Conservation (phyloP, 768 basidiomycete genomes). For the Calvatia gigantea region DNA sequence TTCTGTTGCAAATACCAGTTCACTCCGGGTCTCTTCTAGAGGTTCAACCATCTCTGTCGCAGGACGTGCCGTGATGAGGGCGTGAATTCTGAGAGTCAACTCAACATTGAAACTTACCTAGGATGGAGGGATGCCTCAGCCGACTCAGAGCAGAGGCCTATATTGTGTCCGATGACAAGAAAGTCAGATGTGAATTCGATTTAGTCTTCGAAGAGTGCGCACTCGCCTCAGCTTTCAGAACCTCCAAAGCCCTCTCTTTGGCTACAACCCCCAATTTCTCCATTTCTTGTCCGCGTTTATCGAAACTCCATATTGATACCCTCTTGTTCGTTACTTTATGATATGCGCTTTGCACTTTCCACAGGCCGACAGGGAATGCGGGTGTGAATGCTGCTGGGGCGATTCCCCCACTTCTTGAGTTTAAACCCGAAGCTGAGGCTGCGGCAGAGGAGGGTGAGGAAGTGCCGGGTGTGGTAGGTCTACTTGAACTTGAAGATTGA, state of each 20-base stretch:
- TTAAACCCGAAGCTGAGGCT: slow-evolving; percentile 13
- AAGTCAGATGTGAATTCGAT: slow-evolving; percentile 8
- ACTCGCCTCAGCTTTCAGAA: slow-evolving; percentile 86
- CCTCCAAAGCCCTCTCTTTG: slow-evolving; percentile 75
- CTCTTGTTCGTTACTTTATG: slow-evolving; percentile 90
- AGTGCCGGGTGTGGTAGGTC: slow-evolving; percentile 45
- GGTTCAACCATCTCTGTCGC: slow-evolving; percentile 92
- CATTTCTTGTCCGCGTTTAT: slow-evolving; percentile 75
- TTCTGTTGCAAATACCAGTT: slow-evolving; percentile 93
- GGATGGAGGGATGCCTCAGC: slow-evolving; percentile 88
- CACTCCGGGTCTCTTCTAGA: slow-evolving; percentile 85
- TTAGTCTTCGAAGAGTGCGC: too few relatives aligned
- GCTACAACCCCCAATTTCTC: slow-evolving; percentile 62
- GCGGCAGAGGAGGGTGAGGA: slow-evolving; percentile 21
- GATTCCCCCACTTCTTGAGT: slow-evolving; percentile 17
- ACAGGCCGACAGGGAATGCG: slow-evolving; percentile 73
- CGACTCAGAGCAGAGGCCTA: slow-evolving; percentile 83
- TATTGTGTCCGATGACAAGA: slow-evolving; percentile 10
- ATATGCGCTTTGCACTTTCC: slow-evolving; percentile 82
- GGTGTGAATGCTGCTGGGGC: slow-evolving; percentile 42
- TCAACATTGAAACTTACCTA: slow-evolving; percentile 47
- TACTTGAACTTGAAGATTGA: slow-evolving; percentile 31
- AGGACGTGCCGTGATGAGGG: neutral
- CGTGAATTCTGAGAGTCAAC: neutral
- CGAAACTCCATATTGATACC: slow-evolving; percentile 90